Evolutionary conservation across 2,329 filamentous ascomycete species (phyloP).

Genomic region (Knoxdaviesia capensis): DNA sequence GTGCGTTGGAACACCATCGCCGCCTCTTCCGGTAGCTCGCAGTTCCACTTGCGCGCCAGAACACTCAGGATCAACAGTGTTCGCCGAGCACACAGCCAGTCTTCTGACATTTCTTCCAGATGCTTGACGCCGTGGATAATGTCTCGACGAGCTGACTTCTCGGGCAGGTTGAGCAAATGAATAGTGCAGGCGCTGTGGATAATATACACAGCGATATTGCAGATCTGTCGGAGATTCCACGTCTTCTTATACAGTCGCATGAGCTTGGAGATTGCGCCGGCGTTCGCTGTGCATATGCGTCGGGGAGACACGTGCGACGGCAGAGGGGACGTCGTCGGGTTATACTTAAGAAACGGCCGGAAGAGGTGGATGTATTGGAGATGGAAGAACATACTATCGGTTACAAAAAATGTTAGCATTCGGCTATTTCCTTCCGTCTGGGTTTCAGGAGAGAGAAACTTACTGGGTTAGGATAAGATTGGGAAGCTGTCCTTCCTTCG

Average conservation of each 20-base stretch:
- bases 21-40: conserved; percentile 73
- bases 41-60: conserved; percentile 72
- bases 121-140: conserved; percentile 82
- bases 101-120: conserved; percentile 85
- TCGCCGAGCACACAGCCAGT: conserved; percentile 77
- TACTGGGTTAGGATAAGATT: conserved; percentile 70
- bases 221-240: conserved; percentile 81
- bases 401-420: too few relatives aligned
- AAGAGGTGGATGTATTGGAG: conserved; percentile 91
- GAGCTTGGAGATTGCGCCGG: conserved; percentile 78
- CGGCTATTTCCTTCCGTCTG: too few relatives aligned
- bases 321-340: conserved; percentile 58
- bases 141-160: conserved; percentile 77
- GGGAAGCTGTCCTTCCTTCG: conserved; percentile 73
- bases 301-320: conserved; percentile 77
- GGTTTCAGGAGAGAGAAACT: conserved; percentile 18
- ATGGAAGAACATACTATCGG: conserved; percentile 82
- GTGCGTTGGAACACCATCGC: conserved; percentile 54
- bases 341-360: conserved; percentile 85
- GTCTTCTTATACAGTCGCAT: conserved; percentile 84
- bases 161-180: conserved; percentile 78
- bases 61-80: conserved; percentile 73
- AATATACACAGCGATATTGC: conserved; percentile 93
- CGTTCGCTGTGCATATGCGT: conserved; percentile 78
- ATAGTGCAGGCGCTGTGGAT: conserved; percentile 87